A percentile compares a stretch with the other conserved stretches of the same genome.
These are phyloP conservation scores for Salicornia ramosissima DNA, from an alignment of 148 eudicot genomes.

Conservation along the genomic window DNA sequence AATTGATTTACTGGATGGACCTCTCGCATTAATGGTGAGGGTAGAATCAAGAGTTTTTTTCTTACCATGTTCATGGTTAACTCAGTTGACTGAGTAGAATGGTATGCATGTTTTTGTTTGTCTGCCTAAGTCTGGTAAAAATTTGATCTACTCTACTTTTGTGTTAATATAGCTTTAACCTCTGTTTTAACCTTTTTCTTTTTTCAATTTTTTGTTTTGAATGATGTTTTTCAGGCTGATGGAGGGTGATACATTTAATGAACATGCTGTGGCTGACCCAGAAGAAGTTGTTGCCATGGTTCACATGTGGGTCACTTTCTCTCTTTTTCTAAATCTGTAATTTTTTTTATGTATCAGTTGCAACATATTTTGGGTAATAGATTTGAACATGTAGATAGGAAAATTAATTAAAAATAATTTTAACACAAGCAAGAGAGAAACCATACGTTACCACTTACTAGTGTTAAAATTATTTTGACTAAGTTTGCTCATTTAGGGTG, in stretches of 20 bases:
- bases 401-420: too few species aligned
- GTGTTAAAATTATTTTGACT: too few species aligned
- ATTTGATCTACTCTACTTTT: not conserved
- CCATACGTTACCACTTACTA: too few species aligned
- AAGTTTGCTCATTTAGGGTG: too few species aligned
- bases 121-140: constrained; percentile 19
- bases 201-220: not conserved
- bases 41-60: not conserved
- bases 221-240: constrained; percentile 38
- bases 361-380: too few species aligned
- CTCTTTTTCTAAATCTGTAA: not conserved
- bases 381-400: too few species aligned
- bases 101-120: not conserved
- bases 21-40: constrained; percentile 19
- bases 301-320: constrained; percentile 53
- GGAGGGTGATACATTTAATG: constrained; percentile 47
- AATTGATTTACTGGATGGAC: too few species aligned
- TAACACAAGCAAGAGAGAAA: too few species aligned
- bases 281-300: constrained; percentile 65
- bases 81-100: not conserved
- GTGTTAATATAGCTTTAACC: not conserved
- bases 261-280: constrained; percentile 67
- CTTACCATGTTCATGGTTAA: not conserved
- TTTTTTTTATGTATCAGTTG: too few species aligned
- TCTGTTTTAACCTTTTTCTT: too few species aligned